A percentile compares a stretch with the other conserved stretches of the same genome.
Conservation (phyloP, 768 basidiomycete species). For the Crassisporium funariophilum region DNA sequence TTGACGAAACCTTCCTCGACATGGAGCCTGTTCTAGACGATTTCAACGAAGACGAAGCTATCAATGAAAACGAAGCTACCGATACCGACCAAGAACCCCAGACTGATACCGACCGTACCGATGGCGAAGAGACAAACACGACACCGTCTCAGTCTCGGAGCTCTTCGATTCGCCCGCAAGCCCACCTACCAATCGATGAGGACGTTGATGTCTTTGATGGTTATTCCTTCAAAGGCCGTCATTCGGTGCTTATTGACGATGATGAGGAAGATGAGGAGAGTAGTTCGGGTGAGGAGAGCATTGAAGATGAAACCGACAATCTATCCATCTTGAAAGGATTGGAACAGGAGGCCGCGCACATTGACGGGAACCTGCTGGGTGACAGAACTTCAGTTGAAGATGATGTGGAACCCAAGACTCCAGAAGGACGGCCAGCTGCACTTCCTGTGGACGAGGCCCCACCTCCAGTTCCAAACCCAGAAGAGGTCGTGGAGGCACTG, state of each 20-base stretch:
- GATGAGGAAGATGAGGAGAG: conserved; percentile 57
- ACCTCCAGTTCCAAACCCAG: conserved; percentile 3
- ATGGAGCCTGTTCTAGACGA: conserved; percentile 93
- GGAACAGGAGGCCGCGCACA: conserved; percentile 13
- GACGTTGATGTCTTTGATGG: conserved; percentile 86
- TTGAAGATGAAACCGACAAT: conserved; percentile 29
- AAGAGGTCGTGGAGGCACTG: conserved; percentile 10
- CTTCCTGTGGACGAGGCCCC: conserved; percentile 21
- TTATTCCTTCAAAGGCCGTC: conserved; percentile 88
- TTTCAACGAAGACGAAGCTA: conserved; percentile 58
- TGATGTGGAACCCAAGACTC: conserved; percentile 68
- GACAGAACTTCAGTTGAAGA: conserved; percentile 37
- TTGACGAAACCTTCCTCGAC: conserved; percentile 94
- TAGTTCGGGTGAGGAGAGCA: conserved; percentile 40
- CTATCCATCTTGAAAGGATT: conserved; percentile 21
- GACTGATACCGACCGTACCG: conserved; percentile 70
- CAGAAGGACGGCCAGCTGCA: conserved; percentile 58
- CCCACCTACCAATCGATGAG: conserved; percentile 39
- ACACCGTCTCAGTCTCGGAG: conserved; percentile 82
- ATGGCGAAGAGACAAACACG: conserved; percentile 76
- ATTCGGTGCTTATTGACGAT: conserved; percentile 77
- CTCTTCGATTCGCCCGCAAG: conserved; percentile 58
- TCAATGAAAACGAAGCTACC: conserved; percentile 61
- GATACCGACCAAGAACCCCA: conserved; percentile 74
- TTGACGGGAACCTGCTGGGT: conserved; percentile 25